Evolutionary conservation across 768 basidiomycete species (phyloP).

Genomic region (Termitomyces bulborhizus): DNA sequence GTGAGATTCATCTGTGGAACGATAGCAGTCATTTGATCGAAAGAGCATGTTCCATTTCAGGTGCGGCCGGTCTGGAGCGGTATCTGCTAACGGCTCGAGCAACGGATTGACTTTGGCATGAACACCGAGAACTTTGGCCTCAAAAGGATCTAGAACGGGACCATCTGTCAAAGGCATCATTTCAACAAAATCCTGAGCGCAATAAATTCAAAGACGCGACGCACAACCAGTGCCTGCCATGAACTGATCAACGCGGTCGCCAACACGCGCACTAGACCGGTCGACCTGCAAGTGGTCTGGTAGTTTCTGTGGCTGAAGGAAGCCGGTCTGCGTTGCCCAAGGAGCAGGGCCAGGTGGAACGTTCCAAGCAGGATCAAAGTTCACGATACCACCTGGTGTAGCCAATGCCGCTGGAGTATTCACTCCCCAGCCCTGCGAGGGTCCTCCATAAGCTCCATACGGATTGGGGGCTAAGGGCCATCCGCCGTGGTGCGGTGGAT

Average conservation of each 20-base stretch:
- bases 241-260: constrained; percentile 15
- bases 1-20: constrained; percentile 51
- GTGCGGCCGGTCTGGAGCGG: constrained; percentile 36
- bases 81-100: constrained; percentile 37
- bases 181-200: background rate
- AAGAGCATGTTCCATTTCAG: constrained; percentile 77
- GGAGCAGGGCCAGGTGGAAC: background rate
- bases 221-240: constrained; percentile 16
- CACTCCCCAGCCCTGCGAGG: background rate
- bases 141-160: constrained; percentile 61
- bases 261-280: constrained; percentile 5
- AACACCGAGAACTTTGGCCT: constrained; percentile 43
- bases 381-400: background rate
- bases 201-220: background rate
- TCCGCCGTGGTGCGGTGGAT: constrained; percentile 1
- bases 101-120: constrained; percentile 54
- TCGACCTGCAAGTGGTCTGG: background rate
- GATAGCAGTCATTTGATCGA: constrained; percentile 50
- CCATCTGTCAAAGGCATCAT: constrained; percentile 38
- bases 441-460: background rate
- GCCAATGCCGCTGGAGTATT: background rate
- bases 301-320: background rate
- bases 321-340: constrained; percentile 1
- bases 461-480: background rate
- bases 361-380: constrained; percentile 1